phyloP scores from a whole-genome alignment of 2,329 filamentous ascomycete genomes.

The Colletotrichum theobromicola region DNA sequence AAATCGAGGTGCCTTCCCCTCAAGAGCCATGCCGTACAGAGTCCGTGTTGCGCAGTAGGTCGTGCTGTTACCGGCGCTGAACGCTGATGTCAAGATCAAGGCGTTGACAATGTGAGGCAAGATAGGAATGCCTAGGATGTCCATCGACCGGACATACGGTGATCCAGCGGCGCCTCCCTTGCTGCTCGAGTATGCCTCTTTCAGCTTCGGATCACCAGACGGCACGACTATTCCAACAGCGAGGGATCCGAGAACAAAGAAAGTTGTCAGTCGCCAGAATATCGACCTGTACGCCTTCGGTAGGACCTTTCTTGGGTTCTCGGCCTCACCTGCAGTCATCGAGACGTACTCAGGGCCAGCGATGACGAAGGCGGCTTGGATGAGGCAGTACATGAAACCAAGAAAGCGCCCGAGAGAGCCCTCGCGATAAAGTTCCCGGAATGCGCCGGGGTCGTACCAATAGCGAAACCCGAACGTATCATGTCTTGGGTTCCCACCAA shows the following conservation, averaged over 20 bases:
- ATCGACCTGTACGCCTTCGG: not conserved
- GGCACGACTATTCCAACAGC: not conserved
- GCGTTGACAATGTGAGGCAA: not conserved
- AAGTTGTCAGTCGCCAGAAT: not conserved
- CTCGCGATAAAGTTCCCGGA: not conserved
- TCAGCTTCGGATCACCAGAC: not conserved
- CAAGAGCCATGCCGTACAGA: not conserved
- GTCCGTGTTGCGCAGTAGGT: not conserved
- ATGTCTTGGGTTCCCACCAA: not conserved
- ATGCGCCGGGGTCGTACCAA: not conserved
- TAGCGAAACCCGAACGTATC: not conserved
- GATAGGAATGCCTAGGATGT: not conserved
- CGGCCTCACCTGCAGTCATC: not conserved
- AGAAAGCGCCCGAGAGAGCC: not conserved
- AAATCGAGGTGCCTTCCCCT: not conserved
- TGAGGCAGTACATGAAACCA: not conserved
- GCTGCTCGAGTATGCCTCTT: not conserved
- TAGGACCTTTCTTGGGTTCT: not conserved
- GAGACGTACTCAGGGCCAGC: not conserved
- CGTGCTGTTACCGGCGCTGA: not conserved
- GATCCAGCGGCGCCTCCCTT: not conserved
- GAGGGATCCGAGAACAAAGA: not conserved
- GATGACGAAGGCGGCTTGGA: not conserved
- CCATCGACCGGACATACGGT: not conserved
- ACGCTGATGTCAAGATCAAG: not conserved